Base-by-base conservation (phyloP, 2,329 filamentous ascomycete species). In the Thyridium curvatum region DNA sequence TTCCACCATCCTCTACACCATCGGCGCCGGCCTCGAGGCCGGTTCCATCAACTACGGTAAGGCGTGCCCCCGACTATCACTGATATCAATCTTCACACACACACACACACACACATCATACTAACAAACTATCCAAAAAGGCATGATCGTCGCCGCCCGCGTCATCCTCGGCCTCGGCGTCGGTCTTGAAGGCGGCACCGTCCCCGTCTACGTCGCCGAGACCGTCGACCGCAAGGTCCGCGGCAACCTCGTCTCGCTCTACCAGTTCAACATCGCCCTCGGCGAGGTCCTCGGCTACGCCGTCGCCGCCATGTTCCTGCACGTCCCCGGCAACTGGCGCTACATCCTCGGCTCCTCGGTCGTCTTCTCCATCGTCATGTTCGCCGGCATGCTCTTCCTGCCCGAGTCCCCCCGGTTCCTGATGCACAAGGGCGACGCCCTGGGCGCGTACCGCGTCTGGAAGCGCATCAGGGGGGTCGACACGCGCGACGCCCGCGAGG, bases 211-310 rank as follows among this genome's bases (percentile, higher is more conserved):
- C 46, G 82, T 87, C 21, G 82, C 83, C 2, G 83, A 87, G 58
- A 82, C 78, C 0, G 82, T 86, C 32, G 79, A 83, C 49, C 69
- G 77, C 26, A 71, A 68, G 42, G 69, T 84, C 17, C 76, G 83
- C 50, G 83, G 83, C 47, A 86, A 86, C 55, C 61, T 87, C 36
- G 83, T 87, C 2, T 85, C 81, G 0, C 65, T 86, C 0, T 87
- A 86, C 56, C 84, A 87, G 53, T 77, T 86, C 60, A 86, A 84
- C 60, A 87, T 87, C 51, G 84, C 84, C 0, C 68, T 87, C 0
- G 83, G 83, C 18, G 83, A 86, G 49, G 82, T 87, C 3, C 65
- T 87, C 2, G 84, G 83, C 3, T 86, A 86, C 43, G 82, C 79
- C 5, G 74, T 86, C 2, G 82, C 79, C 0, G 83, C 83, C 34